Percentiles rank a stretch among this genome's conserved stretches.
phyloP scores from a whole-genome alignment of 2,329 filamentous ascomycete genomes.

The Trichoderma pleuroti region DNA sequence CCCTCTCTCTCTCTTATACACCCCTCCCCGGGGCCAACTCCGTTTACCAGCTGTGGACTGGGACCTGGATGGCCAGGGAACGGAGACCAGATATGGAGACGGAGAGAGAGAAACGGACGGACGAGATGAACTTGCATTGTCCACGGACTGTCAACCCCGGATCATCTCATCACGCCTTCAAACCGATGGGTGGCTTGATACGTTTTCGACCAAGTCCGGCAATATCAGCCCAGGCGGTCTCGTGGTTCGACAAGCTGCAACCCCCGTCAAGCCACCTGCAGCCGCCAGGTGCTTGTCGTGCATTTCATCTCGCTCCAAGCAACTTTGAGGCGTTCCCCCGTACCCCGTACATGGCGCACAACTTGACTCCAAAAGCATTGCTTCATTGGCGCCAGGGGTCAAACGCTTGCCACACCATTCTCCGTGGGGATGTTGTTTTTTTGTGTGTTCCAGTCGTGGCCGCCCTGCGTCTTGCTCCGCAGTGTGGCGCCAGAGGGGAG shows the following conservation, averaged over 20 bases:
- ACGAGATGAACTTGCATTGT: neutral
- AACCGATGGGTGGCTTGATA: neutral
- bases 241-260: constrained; percentile 17
- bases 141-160: neutral
- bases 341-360: constrained; percentile 6
- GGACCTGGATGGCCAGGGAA: constrained; percentile 14
- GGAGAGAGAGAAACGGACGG: neutral
- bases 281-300: constrained; percentile 12
- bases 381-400: constrained; percentile 15
- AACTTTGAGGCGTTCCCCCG: neutral
- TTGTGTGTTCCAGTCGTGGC: neutral
- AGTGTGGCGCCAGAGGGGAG: constrained; percentile 3
- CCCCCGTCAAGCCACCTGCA: constrained; percentile 12
- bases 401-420: neutral
- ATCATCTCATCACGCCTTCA: neutral
- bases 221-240: constrained; percentile 17
- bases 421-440: neutral
- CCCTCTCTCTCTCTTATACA: neutral
- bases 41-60: neutral
- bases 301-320: constrained; percentile 10
- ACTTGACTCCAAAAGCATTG: neutral
- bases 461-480: constrained; percentile 17
- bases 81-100: neutral
- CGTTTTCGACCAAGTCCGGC: neutral
- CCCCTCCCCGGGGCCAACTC: neutral